Evolutionary conservation across 306 rosid genomes (phyloP).

Genomic region (Cucurbita maxima): DNA sequence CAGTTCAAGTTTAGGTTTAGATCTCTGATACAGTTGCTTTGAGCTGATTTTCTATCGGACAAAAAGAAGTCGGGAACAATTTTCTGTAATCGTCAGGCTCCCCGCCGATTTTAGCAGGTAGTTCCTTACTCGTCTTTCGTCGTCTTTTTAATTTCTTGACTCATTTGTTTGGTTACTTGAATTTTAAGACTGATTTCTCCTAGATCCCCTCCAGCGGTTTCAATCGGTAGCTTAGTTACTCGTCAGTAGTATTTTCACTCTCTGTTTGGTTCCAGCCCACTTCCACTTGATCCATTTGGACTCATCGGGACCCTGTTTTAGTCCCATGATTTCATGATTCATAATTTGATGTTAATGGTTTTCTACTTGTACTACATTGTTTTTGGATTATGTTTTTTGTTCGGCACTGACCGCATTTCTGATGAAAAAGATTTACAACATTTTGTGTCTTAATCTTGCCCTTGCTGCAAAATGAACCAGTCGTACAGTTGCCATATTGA

Average conservation of each 20-base stretch:
- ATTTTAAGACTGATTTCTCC: not conserved
- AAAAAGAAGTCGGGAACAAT: not conserved
- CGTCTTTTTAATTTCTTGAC: not conserved
- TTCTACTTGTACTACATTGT: not conserved
- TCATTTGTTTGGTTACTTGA: not conserved
- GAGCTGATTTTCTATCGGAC: not conserved
- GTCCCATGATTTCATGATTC: not conserved
- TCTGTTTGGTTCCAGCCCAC: not conserved
- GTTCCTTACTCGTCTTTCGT: not conserved
- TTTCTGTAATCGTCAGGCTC: not conserved
- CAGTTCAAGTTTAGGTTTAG: not conserved
- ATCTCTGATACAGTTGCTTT: not conserved
- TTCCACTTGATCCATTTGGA: not conserved
- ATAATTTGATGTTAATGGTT: not conserved
- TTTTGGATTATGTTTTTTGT: not conserved
- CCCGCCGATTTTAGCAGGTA: not conserved
- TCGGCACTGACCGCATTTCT: not conserved
- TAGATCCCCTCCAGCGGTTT: not conserved
- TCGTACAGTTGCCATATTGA: too few relatives aligned
- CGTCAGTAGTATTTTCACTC: not conserved
- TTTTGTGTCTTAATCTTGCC: too few relatives aligned
- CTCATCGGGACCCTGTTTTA: not conserved
- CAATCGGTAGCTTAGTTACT: not conserved
- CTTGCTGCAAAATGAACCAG: too few relatives aligned
- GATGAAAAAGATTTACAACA: not conserved